Evolutionary conservation across 1,139 yeast species (phyloP), one percentile per base, ranked within the genome.

Genomic region (Pichiaceae sp.): DNA sequence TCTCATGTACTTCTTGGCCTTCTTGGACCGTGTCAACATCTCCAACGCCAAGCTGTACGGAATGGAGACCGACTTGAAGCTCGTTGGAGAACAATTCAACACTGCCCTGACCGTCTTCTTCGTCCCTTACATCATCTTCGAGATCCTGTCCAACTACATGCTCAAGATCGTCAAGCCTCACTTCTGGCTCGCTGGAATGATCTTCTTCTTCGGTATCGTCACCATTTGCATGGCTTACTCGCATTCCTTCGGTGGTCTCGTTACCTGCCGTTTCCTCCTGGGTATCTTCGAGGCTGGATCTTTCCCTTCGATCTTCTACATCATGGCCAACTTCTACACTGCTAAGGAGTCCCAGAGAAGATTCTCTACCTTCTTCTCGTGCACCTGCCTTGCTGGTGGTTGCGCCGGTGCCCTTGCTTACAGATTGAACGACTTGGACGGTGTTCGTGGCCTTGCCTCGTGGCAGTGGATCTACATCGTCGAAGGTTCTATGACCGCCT

Each of bases 381-480:
- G 85, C 34, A 75, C 85, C 12, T 71, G 80, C 48, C 65, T 81
- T 42, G 82, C 89, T 19, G 87, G 91, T 53, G 94, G 89, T 3
- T 82, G 83, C 58, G 82, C 86, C 39, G 93, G 94, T 40, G 73
- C 85, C 36, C 70, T 84, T 42, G 84, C 84, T 20, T 75, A 71
- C 37, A 78, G 78, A 38, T 69, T 76, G 36, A 59, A 70, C 50
- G 71, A 66, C 38, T 55, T 77, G 43, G 62, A 68, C 44, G 75
- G 75, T 12, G 56, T 48, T 12, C 66, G 63, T 34, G 78, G 78
- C 6, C 48, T 65, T 31, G 54, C 50, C 15, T 64, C 81, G n/a
- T 81, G 89, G 91, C 68, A 75, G 56, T 81, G 85, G 82, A 66
- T 82, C 42, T 82, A 76, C 56, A 70, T 81, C 44, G 70, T 82